These are phyloP conservation scores for Parsonsia alboflavescens DNA, from an alignment of 257 asterid genomes.

Conservation along the genomic window DNA sequence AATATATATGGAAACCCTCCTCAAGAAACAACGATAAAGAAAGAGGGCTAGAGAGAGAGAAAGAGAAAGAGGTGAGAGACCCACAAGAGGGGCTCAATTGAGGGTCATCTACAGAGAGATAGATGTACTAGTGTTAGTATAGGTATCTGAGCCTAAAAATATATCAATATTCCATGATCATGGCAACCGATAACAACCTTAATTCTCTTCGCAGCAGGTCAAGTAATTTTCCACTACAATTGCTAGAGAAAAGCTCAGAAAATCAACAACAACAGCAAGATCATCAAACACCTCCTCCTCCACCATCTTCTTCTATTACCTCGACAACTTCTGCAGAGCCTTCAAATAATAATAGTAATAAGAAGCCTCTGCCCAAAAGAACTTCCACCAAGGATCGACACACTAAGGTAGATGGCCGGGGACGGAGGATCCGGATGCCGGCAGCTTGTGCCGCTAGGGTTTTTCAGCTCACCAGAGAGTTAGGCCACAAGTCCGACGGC, in stretches of 20 bases:
- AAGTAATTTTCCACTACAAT: conserved; percentile 44
- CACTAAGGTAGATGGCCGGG: conserved; percentile 57
- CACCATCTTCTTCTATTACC: not conserved
- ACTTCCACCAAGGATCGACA: conserved; percentile 58
- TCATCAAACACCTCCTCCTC: conserved; percentile 6
- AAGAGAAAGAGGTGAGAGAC: conserved; percentile 14
- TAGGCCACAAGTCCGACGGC: conserved; percentile 51
- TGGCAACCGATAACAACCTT: conserved; percentile 35
- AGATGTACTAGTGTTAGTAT: conserved; percentile 6
- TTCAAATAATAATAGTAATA: not conserved
- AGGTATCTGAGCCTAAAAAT: not conserved
- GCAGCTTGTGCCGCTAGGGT: conserved; percentile 81
- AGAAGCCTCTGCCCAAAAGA: conserved; percentile 46
- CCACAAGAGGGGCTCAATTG: conserved; percentile 28
- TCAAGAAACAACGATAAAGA: not conserved
- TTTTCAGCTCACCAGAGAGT: conserved; percentile 65
- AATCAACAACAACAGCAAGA: not conserved
- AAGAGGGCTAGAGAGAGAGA: too few species aligned
- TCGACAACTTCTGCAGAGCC: not conserved
- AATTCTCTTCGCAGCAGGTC: conserved; percentile 23
- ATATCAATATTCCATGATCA: conserved; percentile 23
- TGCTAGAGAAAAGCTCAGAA: conserved; percentile 34
- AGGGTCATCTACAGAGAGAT: conserved; percentile 34
- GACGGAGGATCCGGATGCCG: conserved; percentile 79
- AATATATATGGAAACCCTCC: conserved; percentile 4